Conservation (phyloP, 2,329 filamentous ascomycete species). For the Pseudopyricularia cyperi region DNA sequence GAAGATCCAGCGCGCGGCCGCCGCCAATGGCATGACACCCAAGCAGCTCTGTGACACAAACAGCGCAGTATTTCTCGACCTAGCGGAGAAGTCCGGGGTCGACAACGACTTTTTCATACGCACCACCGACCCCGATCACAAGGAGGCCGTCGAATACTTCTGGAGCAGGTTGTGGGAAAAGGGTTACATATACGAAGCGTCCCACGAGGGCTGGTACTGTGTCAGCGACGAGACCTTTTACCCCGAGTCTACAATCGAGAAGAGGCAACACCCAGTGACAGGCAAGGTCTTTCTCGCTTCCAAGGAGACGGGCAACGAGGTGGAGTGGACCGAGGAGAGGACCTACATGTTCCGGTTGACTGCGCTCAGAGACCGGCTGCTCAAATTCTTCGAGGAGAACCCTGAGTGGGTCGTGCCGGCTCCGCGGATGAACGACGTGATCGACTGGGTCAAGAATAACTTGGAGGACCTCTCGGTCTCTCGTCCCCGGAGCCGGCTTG, state of each 20-base stretch:
- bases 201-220: slow-evolving; percentile 92
- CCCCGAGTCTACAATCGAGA: slow-evolving; percentile 60
- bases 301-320: slow-evolving; percentile 77
- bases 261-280: slow-evolving; percentile 63
- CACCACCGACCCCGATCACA: slow-evolving; percentile 75
- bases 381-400: slow-evolving; percentile 68
- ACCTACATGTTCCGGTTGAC: slow-evolving; percentile 95
- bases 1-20: slow-evolving; percentile 86
- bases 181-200: slow-evolving; percentile 70
- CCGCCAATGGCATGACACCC: slow-evolving; percentile 54
- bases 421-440: slow-evolving; percentile 63
- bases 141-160: slow-evolving; percentile 74
- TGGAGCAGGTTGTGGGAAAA: slow-evolving; percentile 70
- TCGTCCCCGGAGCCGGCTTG: slow-evolving; percentile 61
- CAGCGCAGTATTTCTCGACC: slow-evolving; percentile 62
- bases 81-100: slow-evolving; percentile 59
- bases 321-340: slow-evolving; percentile 85
- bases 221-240: slow-evolving; percentile 97
- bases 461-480: slow-evolving; percentile 79
- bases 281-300: slow-evolving; percentile 75
- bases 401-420: slow-evolving; percentile 64
- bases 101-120: slow-evolving; percentile 80
- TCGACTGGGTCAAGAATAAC: slow-evolving; percentile 61
- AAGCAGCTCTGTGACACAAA: slow-evolving; percentile 84
- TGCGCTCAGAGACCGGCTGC: slow-evolving; percentile 62